A percentile compares a stretch with the other conserved stretches of the same genome.
These are phyloP conservation scores for Endocarpon pusillum DNA, from an alignment of 495 filamentous ascomycete genomes.

Conservation along the genomic window DNA sequence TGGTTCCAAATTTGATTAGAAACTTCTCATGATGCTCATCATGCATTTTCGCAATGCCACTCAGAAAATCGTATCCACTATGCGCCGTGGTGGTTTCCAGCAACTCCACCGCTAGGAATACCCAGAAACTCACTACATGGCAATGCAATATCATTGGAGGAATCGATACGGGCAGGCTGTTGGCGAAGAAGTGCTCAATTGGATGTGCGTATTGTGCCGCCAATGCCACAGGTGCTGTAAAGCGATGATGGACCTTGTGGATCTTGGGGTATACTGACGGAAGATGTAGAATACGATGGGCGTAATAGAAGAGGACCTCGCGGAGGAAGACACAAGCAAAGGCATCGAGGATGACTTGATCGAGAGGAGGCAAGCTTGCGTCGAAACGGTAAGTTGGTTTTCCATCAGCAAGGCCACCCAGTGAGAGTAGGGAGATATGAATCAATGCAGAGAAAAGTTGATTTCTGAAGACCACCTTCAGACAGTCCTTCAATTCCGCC, in stretches of 20 bases:
- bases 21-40: constrained; percentile 33
- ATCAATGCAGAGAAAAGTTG: constrained; percentile 25
- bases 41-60: constrained; percentile 27
- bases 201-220: constrained; percentile 42
- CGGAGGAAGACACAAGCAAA: constrained; percentile 27
- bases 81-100: constrained; percentile 35
- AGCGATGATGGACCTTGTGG: constrained; percentile 41
- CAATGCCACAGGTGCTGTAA: constrained; percentile 40
- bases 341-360: constrained; percentile 27
- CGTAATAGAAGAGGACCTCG: constrained; percentile 38
- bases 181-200: constrained; percentile 37
- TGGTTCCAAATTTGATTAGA: constrained; percentile 20
- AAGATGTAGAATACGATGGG: constrained; percentile 36
- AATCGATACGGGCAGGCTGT: constrained; percentile 33
- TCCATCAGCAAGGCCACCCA: no score
- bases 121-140: constrained; percentile 36
- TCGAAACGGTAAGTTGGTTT: constrained; percentile 22
- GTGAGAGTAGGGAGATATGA: constrained; percentile 19
- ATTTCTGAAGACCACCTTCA: constrained; percentile 26
- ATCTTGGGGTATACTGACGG: constrained; percentile 30
- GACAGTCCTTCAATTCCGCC: constrained; percentile 27
- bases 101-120: constrained; percentile 26
- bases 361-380: constrained; percentile 16
- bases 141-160: constrained; percentile 29
- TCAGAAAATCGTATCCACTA: constrained; percentile 37